Evolutionary conservation across 75 land plant genomes (phyloP), one percentile per base, ranked within the genome.

Genomic region (Pinus taeda): DNA sequence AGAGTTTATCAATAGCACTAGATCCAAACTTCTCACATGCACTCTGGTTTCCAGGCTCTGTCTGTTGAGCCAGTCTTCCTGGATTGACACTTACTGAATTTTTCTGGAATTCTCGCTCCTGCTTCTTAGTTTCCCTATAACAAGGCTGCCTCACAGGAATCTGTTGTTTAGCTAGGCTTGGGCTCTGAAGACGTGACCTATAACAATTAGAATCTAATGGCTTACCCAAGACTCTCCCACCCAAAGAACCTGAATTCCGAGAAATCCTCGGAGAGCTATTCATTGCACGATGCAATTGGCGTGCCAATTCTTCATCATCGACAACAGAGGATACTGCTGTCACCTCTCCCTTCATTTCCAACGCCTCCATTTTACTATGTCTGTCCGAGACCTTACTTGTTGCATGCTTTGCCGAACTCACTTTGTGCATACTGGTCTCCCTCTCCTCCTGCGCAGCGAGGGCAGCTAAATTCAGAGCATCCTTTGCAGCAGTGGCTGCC

Each of bases 191-290:
- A 69, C 42, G 4, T 69, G 53, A 53, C 72, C 53, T n/a, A 69
- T 53, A 18, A 42, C 24, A 74, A 74, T 74, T 61, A 57, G 60
- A 24, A 12, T 9, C 60, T 15, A 62, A 24, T 9, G 26, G 33
- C 13, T 26, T 74, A 1, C 66, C 29, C 15, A 13, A 14, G 30
- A 13, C 60, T 8, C 75, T 57, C 60, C 22, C 61, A 15, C 64
- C 60, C 60, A 74, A 56, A 24, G 75, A 74, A 26, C 30, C 29
- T 55, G 59, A 24, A 56, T 75, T 86, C 62, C 85, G 89, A 22
- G 84, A 80, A 74, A 90, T 88, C 62, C 93, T 86, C 18, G 81
- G 90, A 21, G 95, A 92, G 65, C 92, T 88, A 78, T 90, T 92
- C 59, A 92, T 84, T n/a, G 81, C 87, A 58, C 88, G 73, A 73